These are phyloP conservation scores for Dendryphion nanum DNA, from an alignment of 2,329 filamentous ascomycete genomes.

Conservation along the genomic window DNA sequence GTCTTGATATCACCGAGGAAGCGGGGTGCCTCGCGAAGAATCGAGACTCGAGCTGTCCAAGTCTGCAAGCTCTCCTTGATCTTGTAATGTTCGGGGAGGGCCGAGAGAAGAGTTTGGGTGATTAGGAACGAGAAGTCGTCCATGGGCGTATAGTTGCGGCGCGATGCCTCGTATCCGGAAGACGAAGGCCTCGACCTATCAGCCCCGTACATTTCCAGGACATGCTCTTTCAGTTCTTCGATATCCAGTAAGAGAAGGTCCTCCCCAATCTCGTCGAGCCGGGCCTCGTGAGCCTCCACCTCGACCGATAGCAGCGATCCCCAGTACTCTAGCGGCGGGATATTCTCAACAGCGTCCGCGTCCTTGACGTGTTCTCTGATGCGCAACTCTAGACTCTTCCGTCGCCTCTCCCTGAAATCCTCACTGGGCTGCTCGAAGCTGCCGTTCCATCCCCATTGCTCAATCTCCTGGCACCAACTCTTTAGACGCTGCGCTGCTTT, in stretches of 20 bases:
- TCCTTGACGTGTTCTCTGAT: slow-evolving; percentile 29
- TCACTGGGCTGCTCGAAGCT: slow-evolving; percentile 44
- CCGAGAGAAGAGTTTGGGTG: slow-evolving; percentile 87
- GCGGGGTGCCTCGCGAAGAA: slow-evolving; percentile 70
- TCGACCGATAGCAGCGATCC: slow-evolving; percentile 68
- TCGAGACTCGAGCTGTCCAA: slow-evolving; percentile 75
- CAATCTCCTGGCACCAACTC: slow-evolving; percentile 73
- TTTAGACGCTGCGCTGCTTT: slow-evolving; percentile 68
- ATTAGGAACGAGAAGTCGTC: slow-evolving; percentile 89
- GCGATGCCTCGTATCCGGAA: slow-evolving; percentile 30
- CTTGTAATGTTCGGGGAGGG: slow-evolving; percentile 75
- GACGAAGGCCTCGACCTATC: slow-evolving; percentile 47
- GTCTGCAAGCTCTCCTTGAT: slow-evolving; percentile 70
- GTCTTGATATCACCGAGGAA: slow-evolving; percentile 65
- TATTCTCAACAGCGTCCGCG: slow-evolving; percentile 17
- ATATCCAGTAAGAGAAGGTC: slow-evolving; percentile 70
- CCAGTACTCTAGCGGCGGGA: slow-evolving; percentile 53
- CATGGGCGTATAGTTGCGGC: slow-evolving; percentile 63
- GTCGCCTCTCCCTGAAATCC: slow-evolving; percentile 21
- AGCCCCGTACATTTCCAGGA: slow-evolving; percentile 72
- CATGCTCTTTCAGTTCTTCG: slow-evolving; percentile 86
- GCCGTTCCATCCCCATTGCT: slow-evolving; percentile 59
- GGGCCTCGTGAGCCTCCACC: slow-evolving; percentile 66
- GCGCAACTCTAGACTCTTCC: slow-evolving; percentile 30
- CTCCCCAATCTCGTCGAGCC: slow-evolving; percentile 70